Percentiles rank a stretch among this genome's conserved stretches.
Conservation (phyloP, 164 flowering plant species). For the Umbellularia californica region DNA sequence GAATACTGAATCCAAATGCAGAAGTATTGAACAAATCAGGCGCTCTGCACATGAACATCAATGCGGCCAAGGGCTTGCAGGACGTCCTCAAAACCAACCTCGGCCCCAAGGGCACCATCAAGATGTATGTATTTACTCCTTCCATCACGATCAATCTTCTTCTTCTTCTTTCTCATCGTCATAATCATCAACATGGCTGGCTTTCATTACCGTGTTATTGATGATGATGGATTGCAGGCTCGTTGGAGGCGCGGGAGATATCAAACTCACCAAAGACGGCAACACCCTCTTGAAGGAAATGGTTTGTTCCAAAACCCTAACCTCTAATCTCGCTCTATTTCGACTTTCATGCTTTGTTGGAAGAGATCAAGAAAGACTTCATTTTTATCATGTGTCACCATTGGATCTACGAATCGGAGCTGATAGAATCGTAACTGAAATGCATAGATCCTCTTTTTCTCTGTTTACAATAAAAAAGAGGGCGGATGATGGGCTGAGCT, state of each 20-base stretch:
- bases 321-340: neutral
- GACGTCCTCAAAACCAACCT: constrained; percentile 95
- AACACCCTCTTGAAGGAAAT: constrained; percentile 95
- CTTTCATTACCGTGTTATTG: neutral
- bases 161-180: neutral
- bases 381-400: no score
- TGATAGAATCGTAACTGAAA: no score
- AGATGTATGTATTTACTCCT: constrained; percentile 45
- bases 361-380: no score
- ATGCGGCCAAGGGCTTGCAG: constrained; percentile 94
- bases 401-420: no score
- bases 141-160: no score
- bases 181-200: no score
- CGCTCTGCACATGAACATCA: constrained; percentile 95
- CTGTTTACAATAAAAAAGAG: no score
- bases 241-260: constrained; percentile 98
- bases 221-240: constrained; percentile 47
- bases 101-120: constrained; percentile 98
- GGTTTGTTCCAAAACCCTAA: constrained; percentile 33
- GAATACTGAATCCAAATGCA: constrained; percentile 87
- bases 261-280: constrained; percentile 95
- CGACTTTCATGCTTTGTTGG: neutral
- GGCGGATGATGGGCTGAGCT: no score
- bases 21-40: constrained; percentile 96
- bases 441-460: no score